Evolutionary conservation across 2,329 filamentous ascomycete species (phyloP).

Genomic region (Thelonectria olida): DNA sequence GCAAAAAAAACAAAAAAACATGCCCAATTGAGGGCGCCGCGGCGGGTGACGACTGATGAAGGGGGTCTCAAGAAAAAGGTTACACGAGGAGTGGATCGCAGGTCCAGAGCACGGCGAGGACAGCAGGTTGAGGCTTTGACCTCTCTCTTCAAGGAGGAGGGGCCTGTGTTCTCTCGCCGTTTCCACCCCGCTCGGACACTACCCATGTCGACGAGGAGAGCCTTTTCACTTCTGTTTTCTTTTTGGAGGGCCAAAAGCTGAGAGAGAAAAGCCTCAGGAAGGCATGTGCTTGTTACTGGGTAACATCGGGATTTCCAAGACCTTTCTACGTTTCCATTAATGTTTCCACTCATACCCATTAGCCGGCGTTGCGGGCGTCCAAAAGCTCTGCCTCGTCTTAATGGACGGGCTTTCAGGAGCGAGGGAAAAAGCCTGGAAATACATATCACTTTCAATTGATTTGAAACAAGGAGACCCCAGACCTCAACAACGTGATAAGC

Average conservation of each 20-base stretch:
- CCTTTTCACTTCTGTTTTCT: not conserved
- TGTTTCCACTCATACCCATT: conserved; percentile 11
- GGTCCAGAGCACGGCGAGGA: conserved; percentile 15
- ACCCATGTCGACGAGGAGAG: conserved; percentile 6
- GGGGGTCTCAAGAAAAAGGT: conserved; percentile 6
- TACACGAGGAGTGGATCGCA: conserved; percentile 19
- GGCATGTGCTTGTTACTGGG: not conserved
- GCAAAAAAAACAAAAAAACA: not conserved
- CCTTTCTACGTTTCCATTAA: not conserved
- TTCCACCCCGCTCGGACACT: conserved; percentile 21
- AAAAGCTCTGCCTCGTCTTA: not conserved
- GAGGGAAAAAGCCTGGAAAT: conserved; percentile 7
- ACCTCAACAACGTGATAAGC: conserved; percentile 1
- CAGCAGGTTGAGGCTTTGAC: conserved; percentile 25
- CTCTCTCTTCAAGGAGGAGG: conserved; percentile 13
- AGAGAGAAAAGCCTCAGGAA: not conserved
- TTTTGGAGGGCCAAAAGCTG: not conserved
- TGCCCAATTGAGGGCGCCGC: not conserved
- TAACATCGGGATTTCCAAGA: conserved; percentile 12
- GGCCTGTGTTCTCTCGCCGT: conserved; percentile 17
- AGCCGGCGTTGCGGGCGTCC: conserved; percentile 15
- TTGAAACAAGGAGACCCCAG: conserved; percentile 6
- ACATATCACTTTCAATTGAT: conserved; percentile 15
- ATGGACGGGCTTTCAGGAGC: not conserved
- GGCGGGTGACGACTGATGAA: conserved; percentile 4